Evolutionary conservation across 164 flowering plant species (phyloP).

Genomic region (Piper longum): DNA sequence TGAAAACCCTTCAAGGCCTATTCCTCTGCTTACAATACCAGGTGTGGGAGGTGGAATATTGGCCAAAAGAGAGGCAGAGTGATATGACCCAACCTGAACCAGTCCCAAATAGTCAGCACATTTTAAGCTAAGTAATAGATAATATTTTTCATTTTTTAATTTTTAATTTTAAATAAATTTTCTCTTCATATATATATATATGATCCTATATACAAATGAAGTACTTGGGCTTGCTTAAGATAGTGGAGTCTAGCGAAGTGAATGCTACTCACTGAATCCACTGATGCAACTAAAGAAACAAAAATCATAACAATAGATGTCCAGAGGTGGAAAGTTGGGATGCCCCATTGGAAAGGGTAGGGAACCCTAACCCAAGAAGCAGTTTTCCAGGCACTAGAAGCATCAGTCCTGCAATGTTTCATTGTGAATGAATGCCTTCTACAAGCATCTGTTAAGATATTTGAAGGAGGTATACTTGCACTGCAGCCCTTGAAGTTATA

Average conservation of each 20-base stretch:
- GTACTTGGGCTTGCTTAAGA: background rate
- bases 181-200: background rate
- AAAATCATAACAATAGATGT: slow-evolving; percentile 72
- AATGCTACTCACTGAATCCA: slow-evolving; percentile 62
- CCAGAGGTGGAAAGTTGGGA: slow-evolving; percentile 61
- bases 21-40: slow-evolving; percentile 79
- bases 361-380: slow-evolving; percentile 83
- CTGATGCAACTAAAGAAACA: slow-evolving; percentile 59
- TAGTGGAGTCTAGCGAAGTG: background rate
- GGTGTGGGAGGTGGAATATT: slow-evolving; percentile 66
- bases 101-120: slow-evolving; percentile 6
- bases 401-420: slow-evolving; percentile 91
- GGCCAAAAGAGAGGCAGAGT: slow-evolving; percentile 42
- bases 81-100: slow-evolving; percentile 72
- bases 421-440: slow-evolving; percentile 68
- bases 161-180: too few relatives aligned
- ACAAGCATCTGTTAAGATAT: slow-evolving; percentile 59
- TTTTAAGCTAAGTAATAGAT: background rate
- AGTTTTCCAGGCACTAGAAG: slow-evolving; percentile 66
- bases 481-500: slow-evolving; percentile 77
- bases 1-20: slow-evolving; percentile 83
- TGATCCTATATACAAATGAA: background rate
- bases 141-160: too few relatives aligned
- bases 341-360: slow-evolving; percentile 92
- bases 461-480: slow-evolving; percentile 61